phyloP scores from a whole-genome alignment of 1,139 yeast genomes.

The Saccharomyces hybrid region DNA sequence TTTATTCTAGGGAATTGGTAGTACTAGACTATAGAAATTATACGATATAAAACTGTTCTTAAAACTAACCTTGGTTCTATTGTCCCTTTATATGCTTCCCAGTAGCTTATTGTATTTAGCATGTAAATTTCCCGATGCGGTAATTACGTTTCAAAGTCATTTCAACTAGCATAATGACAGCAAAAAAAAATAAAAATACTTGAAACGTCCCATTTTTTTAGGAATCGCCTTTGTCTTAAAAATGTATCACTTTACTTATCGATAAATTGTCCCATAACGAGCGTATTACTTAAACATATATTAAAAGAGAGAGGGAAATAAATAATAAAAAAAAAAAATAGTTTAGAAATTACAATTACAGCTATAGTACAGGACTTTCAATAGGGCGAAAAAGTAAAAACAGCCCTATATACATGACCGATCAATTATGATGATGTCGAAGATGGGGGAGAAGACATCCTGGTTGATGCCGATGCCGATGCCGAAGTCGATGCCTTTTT shows the following conservation, averaged over 20 bases:
- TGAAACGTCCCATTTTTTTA: neutral
- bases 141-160: slow-evolving; percentile 11
- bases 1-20: neutral
- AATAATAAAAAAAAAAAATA: neutral
- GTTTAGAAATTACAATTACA: neutral
- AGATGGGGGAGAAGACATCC: neutral
- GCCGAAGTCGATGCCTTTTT: slow-evolving; percentile 22
- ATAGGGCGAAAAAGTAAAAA: neutral
- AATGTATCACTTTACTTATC: neutral
- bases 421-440: neutral
- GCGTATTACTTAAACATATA: neutral
- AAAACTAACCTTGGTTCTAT: slow-evolving; percentile 14
- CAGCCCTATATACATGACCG: neutral
- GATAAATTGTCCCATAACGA: neutral
- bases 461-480: slow-evolving; percentile 4
- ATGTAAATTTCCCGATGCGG: slow-evolving; percentile 15
- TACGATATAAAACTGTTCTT: neutral
- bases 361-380: neutral
- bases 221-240: neutral
- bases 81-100: slow-evolving; percentile 1
- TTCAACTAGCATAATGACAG: neutral
- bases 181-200: neutral
- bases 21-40: neutral
- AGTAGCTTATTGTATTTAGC: slow-evolving; percentile 4
- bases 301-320: neutral